Percentiles rank a stretch among this genome's conserved stretches.
Conservation (phyloP, 2,329 filamentous ascomycete genomes). For the Zelopaecilomyces penicillatus region DNA sequence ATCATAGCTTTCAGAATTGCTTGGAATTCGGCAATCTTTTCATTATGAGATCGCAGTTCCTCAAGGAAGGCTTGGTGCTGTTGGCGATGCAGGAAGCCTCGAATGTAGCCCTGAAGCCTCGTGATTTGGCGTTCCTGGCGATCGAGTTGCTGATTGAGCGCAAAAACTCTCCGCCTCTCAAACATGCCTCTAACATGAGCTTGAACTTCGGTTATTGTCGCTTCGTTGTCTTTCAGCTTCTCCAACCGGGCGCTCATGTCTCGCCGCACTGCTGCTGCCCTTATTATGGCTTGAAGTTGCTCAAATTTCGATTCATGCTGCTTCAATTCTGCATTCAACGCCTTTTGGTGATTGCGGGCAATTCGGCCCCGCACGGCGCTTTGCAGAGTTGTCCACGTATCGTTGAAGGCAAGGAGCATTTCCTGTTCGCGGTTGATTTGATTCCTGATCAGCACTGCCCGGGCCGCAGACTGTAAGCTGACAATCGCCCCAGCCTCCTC, state of each 20-base stretch:
- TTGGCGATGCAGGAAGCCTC: constrained; percentile 58
- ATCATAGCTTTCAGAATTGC: constrained; percentile 71
- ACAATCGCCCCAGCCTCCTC: constrained; percentile 41
- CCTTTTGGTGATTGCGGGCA: constrained; percentile 35
- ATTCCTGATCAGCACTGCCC: constrained; percentile 52
- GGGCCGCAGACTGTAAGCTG: constrained; percentile 56
- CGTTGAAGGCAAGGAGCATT: constrained; percentile 40
- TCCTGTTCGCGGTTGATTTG: constrained; percentile 44
- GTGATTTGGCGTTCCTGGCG: constrained; percentile 48
- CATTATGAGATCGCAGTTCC: constrained; percentile 59
- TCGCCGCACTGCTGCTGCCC: constrained; percentile 46
- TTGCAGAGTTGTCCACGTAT: constrained; percentile 40
- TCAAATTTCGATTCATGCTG: constrained; percentile 35
- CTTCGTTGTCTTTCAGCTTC: constrained; percentile 37
- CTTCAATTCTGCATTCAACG: constrained; percentile 40
- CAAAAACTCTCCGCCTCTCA: constrained; percentile 40
- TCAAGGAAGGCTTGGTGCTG: constrained; percentile 55
- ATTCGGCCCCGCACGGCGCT: constrained; percentile 37
- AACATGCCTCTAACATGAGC: constrained; percentile 54
- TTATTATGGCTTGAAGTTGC: constrained; percentile 43
- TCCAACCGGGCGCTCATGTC: constrained; percentile 41
- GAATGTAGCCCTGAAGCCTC: constrained; percentile 56
- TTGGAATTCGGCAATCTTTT: constrained; percentile 63
- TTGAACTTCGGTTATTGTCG: constrained; percentile 45
- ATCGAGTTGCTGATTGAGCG: constrained; percentile 47